These are phyloP conservation scores for Hymenoscyphus occultus DNA, from an alignment of 2,329 filamentous ascomycete species.

Conservation along the genomic window DNA sequence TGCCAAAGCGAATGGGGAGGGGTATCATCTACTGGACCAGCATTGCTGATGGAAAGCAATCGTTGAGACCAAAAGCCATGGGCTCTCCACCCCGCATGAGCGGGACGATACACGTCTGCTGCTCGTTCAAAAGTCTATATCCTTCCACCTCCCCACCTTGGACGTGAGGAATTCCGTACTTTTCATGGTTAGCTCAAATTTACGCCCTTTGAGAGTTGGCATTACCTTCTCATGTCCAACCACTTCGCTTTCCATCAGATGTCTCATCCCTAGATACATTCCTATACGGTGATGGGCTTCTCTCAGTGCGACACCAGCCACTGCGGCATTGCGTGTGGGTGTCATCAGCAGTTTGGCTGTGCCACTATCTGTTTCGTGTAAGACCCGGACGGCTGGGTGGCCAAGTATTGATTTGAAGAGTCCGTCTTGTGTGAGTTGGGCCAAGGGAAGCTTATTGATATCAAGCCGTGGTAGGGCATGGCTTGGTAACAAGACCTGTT, in stretches of 20 bases:
- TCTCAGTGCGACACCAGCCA: constrained; percentile 46
- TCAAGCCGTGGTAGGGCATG: constrained; percentile 43
- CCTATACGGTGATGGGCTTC: constrained; percentile 50
- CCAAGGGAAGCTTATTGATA: constrained; percentile 41
- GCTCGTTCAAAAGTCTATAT: constrained; percentile 46
- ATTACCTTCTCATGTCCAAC: neutral
- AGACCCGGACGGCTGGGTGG: constrained; percentile 23
- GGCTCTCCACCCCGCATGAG: constrained; percentile 63
- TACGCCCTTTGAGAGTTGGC: neutral
- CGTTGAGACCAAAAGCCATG: constrained; percentile 57
- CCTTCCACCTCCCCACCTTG: constrained; percentile 46
- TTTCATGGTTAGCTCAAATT: constrained; percentile 32
- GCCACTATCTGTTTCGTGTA: constrained; percentile 44
- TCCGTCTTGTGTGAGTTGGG: constrained; percentile 22
- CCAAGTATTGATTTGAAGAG: constrained; percentile 27
- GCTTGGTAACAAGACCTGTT: constrained; percentile 47
- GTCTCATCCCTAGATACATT: constrained; percentile 51
- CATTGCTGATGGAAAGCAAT: constrained; percentile 49
- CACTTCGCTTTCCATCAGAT: constrained; percentile 35
- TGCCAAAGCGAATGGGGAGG: neutral
- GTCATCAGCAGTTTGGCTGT: constrained; percentile 52
- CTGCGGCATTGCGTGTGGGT: constrained; percentile 48
- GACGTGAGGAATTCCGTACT: constrained; percentile 49
- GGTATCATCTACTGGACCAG: constrained; percentile 44
- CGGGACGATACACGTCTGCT: constrained; percentile 51